A percentile compares a stretch with the other conserved stretches of the same genome.
phyloP scores from a whole-genome alignment of 345 rosid genomes.

The Excoecaria cochinchinensis region DNA sequence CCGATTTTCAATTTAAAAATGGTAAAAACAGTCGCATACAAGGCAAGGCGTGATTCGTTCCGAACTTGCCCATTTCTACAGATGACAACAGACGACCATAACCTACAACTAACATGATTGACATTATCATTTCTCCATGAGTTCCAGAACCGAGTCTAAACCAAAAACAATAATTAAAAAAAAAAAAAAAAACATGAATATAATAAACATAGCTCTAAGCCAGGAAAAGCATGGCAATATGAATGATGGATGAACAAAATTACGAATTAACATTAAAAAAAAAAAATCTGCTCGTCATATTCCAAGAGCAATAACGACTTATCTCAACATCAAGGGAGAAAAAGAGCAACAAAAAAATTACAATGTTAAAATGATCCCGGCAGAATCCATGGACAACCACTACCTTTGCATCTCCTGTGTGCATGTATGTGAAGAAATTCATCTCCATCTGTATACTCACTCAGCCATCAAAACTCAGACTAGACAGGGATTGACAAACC shows the following conservation, averaged over 20 bases:
- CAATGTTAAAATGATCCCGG: not conserved
- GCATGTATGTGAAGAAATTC: not conserved
- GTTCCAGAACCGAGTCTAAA: too few species aligned
- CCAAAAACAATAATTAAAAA: too few species aligned
- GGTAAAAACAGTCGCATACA: too few species aligned
- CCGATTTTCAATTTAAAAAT: too few species aligned
- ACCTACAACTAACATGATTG: too few species aligned
- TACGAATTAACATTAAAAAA: not conserved
- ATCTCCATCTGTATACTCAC: not conserved
- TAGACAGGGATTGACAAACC: conserved; percentile 84
- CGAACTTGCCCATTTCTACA: too few species aligned
- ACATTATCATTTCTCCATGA: too few species aligned
- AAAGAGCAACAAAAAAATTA: not conserved
- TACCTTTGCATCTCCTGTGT: conserved; percentile 6
- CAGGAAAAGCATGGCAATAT: not conserved
- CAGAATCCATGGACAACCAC: not conserved
- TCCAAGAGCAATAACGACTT: not conserved
- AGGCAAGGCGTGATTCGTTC: too few species aligned
- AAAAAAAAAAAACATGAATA: too few species aligned
- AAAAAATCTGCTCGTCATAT: not conserved
- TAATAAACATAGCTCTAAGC: not conserved
- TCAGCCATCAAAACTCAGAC: conserved; percentile 13
- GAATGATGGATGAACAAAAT: not conserved
- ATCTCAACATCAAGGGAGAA: not conserved
- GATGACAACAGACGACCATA: too few species aligned